Base-by-base conservation (phyloP, 1,284 basidiomycete genomes). In the Salmacisia buchloeana region DNA sequence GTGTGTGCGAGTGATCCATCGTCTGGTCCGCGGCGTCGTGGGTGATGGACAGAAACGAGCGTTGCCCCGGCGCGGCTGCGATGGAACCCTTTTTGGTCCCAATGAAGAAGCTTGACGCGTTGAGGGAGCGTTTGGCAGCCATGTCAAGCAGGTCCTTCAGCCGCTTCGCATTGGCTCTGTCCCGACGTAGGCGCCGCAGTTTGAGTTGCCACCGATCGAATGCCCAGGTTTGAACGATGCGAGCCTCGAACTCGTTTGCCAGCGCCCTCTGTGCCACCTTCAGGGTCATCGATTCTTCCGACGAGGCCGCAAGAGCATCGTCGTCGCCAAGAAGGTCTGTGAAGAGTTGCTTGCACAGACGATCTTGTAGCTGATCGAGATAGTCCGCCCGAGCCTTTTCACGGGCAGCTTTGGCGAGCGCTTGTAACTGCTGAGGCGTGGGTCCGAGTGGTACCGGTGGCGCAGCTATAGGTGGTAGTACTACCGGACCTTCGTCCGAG, bases 11-110 rank as follows among this genome's bases (percentile, higher is more conserved):
- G 13, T 54, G 29, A 33, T 54, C 49, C 49, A 54, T 54, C 5
- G 25, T 18, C 13, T 54, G 34, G 27, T 54, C 49, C 29, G 4
- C 29, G 49, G 5, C 15, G 9, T 31, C 15, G 15, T 33, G n/a
- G n/a, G n/a, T n/a, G n/a, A n/a, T n/a, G n/a, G n/a, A n/a, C n/a
- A 54, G 49, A 27, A 54, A 18, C 27, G 49, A 54, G 49, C 18
- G 12, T 7, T 27, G 18, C 15, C 10, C 29, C 12, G 29, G 29
- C 29, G 31, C 34, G 49, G 15, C 15, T 10, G 49, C 10, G 15
- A 3, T 33, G 49, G 25, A 29, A 21, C 12, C 10, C 18, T 43
- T 43, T 13, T 54, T 54, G 9, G 49, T 33, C 7, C 25, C 49
- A 27, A 54, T 25, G 49, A 54, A 54, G 49, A 54, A 54, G 15